A percentile compares a stretch with the other conserved stretches of the same genome.
phyloP scores from a whole-genome alignment of 2,329 filamentous ascomycete genomes.

The Seiridium unicorne region DNA sequence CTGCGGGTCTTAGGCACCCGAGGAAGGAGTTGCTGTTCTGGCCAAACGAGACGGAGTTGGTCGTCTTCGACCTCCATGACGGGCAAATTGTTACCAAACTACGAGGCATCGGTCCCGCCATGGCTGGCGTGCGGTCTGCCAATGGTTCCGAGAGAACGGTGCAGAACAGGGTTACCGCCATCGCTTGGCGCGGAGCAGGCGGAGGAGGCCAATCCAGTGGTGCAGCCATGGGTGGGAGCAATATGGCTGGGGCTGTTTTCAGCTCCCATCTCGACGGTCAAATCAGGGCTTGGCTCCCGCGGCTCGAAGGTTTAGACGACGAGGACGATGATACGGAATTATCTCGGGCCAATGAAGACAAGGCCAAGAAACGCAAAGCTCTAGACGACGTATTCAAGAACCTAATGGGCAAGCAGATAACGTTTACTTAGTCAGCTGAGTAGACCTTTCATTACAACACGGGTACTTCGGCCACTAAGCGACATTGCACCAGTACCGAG shows the following conservation, averaged over 20 bases:
- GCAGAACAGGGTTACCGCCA: slow-evolving; percentile 67
- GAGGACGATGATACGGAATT: slow-evolving; percentile 43
- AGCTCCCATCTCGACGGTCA: slow-evolving; percentile 82
- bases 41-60: slow-evolving; percentile 77
- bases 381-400: slow-evolving; percentile 79
- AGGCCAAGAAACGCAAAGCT: slow-evolving; percentile 71
- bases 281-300: slow-evolving; percentile 76
- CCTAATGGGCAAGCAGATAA: slow-evolving; percentile 70
- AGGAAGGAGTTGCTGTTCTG: slow-evolving; percentile 72
- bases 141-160: slow-evolving; percentile 54
- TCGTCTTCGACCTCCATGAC: slow-evolving; percentile 76
- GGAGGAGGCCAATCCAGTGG: slow-evolving; percentile 59
- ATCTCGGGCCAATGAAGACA: slow-evolving; percentile 38
- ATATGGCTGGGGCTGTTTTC: slow-evolving; percentile 60
- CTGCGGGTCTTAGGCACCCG: slow-evolving; percentile 53
- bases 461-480: not conserved
- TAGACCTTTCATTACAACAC: not conserved
- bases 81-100: slow-evolving; percentile 72
- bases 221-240: slow-evolving; percentile 58
- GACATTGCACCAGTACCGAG: not conserved
- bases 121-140: slow-evolving; percentile 41
- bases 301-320: slow-evolving; percentile 48
- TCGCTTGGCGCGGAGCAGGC: slow-evolving; percentile 68
- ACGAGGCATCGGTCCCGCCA: slow-evolving; percentile 58
- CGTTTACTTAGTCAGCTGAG: slow-evolving; percentile 41